Evolutionary conservation across 148 eudicot genomes (phyloP), one percentile per base, ranked within the genome.

Genomic region (Vaccinium myrtillus): DNA sequence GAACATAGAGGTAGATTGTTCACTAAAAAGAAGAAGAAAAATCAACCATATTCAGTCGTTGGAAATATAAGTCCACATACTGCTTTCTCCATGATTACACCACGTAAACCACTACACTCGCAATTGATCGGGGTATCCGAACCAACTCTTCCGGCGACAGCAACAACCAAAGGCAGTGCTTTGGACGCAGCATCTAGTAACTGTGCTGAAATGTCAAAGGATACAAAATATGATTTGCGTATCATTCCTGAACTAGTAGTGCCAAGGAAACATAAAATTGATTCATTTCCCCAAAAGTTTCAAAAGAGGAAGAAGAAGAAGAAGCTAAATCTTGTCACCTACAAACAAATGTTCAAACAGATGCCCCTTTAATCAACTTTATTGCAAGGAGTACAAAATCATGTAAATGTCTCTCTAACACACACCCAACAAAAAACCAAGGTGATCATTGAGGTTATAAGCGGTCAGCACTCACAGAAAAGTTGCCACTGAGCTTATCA

Each of bases 61-160:
- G 81, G 36, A 65, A 79, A 70, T 48, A 80, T 50, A 18, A 39
- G 65, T 75, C 39, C 50, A 85, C 82, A 30, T 90, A 97, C 99
- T 88, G 94, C 93, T 89, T 95, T 94, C 90, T 95, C 98, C 80
- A 97, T 96, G 77, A 97, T 95, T 77, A 95, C 99, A 81, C 96
- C 98, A 79, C 96, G 93, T 87, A 95, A 82, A 59, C 98, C 96
- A 89, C 99, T 95, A 86, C 92, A 87, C 89, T 94, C 93, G 84
- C 98, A 97, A 74, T 89, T 94, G 69, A 95, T 94, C 32, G 98
- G 98, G 25, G 93, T 83, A 69, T 97, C 98, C 19, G 99, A 94
- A 63, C 98, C 95, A 87, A 97, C 99, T 91, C 95, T 94, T 86
- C 99, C 99, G 76, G 98, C 92, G 82, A 97, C 89, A 0, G 98